Conservation (phyloP, 2,329 filamentous ascomycete genomes). For the Aspergillus luchuensis region DNA sequence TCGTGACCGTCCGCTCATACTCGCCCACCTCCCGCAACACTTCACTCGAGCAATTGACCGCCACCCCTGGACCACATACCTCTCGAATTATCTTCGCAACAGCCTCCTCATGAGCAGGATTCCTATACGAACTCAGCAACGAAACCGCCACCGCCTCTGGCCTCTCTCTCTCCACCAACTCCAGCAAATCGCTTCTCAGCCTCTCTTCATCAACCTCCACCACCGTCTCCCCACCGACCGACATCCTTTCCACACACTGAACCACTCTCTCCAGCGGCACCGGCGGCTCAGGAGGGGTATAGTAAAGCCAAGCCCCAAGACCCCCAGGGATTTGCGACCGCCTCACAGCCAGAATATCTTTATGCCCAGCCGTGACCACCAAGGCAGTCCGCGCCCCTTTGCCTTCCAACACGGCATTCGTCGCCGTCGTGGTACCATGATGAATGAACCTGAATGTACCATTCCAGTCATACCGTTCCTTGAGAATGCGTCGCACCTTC, state of each 20-base stretch:
- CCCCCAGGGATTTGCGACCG: slow-evolving; percentile 56
- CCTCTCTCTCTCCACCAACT: slow-evolving; percentile 42
- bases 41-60: slow-evolving; percentile 50
- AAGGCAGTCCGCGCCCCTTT: slow-evolving; percentile 53
- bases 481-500: slow-evolving; percentile 45
- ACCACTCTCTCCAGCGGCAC: slow-evolving; percentile 53
- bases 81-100: slow-evolving; percentile 45
- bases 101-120: slow-evolving; percentile 45
- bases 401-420: slow-evolving; percentile 54
- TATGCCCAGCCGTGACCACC: slow-evolving; percentile 53
- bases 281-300: slow-evolving; percentile 50
- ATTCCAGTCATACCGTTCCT: slow-evolving; percentile 43
- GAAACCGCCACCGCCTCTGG: slow-evolving; percentile 52
- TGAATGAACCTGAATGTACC: slow-evolving; percentile 54
- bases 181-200: slow-evolving; percentile 40
- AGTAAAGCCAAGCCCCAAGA: slow-evolving; percentile 54
- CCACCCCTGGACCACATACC: slow-evolving; percentile 46
- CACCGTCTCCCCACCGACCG: slow-evolving; percentile 46
- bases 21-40: slow-evolving; percentile 53
- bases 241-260: slow-evolving; percentile 49
- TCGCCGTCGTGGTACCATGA: slow-evolving; percentile 54
- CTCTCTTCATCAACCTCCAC: slow-evolving; percentile 42
- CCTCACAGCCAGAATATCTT: slow-evolving; percentile 51
- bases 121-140: slow-evolving; percentile 52
- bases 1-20: slow-evolving; percentile 53